These are phyloP conservation scores for Penicillium sp. DNA, from an alignment of 2,329 filamentous ascomycete genomes.

Conservation along the genomic window DNA sequence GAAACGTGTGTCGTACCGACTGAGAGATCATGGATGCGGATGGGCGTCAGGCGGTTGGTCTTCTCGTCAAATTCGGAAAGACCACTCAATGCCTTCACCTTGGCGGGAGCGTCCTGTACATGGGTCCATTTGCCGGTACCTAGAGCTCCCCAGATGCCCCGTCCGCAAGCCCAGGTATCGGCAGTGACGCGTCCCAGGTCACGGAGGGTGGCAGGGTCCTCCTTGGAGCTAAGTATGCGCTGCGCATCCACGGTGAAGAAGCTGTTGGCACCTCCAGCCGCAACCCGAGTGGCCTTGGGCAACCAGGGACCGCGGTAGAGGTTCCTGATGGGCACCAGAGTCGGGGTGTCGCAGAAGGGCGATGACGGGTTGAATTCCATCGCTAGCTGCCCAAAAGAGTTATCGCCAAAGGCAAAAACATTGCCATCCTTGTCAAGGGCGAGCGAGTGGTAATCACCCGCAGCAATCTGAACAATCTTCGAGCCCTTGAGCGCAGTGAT, in stretches of 20 bases:
- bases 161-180: constrained; percentile 80
- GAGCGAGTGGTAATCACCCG: constrained; percentile 79
- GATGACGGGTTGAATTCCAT: constrained; percentile 58
- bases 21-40: constrained; percentile 68
- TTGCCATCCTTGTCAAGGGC: constrained; percentile 66
- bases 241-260: constrained; percentile 79
- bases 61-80: constrained; percentile 80
- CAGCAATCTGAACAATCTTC: constrained; percentile 63
- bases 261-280: constrained; percentile 76
- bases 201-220: constrained; percentile 34
- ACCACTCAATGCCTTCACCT: constrained; percentile 73
- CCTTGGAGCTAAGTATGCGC: constrained; percentile 44
- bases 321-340: constrained; percentile 52
- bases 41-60: constrained; percentile 59
- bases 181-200: constrained; percentile 52
- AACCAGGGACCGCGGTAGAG: too few species aligned
- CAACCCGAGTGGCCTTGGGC: constrained; percentile 64
- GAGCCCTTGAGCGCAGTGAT: constrained; percentile 62
- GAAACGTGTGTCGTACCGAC: constrained; percentile 73
- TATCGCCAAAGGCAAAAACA: constrained; percentile 83
- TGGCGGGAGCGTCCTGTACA: constrained; percentile 64
- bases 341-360: too few species aligned
- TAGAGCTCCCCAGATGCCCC: constrained; percentile 72
- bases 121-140: constrained; percentile 87
- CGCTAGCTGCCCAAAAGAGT: constrained; percentile 80